These are phyloP conservation scores for Gracilaria caudata DNA, from an alignment of 23 red algal genomes.

Conservation along the genomic window DNA sequence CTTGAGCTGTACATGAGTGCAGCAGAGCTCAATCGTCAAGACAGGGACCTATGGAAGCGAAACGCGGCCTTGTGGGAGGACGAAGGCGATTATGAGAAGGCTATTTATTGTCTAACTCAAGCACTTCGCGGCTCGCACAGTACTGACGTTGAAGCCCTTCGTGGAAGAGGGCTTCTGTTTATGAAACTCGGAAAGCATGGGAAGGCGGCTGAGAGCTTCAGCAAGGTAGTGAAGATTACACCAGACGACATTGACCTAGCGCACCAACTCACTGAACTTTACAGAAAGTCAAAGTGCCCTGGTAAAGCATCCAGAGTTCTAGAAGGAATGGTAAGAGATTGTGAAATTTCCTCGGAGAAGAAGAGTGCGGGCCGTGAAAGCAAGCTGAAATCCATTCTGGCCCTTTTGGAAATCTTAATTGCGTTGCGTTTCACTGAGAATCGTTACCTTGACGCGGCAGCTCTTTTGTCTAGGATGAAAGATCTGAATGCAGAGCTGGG, in stretches of 20 bases:
- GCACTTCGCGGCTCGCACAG: constrained; percentile 66
- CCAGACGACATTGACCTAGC: constrained; percentile 44
- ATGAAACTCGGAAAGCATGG: constrained; percentile 33
- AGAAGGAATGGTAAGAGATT: constrained; percentile 45
- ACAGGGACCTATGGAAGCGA: constrained; percentile 81
- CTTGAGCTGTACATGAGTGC: constrained; percentile 81
- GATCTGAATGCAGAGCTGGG: constrained; percentile 8
- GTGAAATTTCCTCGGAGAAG: constrained; percentile 21
- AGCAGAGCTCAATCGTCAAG: constrained; percentile 77
- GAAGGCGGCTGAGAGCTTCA: constrained; percentile 70
- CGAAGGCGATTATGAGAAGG: constrained; percentile 64
- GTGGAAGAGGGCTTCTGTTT: constrained; percentile 62
- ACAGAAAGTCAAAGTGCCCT: constrained; percentile 16
- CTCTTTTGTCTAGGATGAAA: constrained; percentile 35
- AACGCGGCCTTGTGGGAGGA: constrained; percentile 70
- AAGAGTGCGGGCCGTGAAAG: constrained; percentile 1
- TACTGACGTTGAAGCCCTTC: constrained; percentile 58
- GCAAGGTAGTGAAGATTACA: constrained; percentile 24
- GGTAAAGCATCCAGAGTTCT: constrained; percentile 31
- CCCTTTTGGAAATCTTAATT: constrained; percentile 24
- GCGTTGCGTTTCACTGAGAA: constrained; percentile 30
- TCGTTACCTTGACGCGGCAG: constrained; percentile 32
- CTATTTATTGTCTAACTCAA: constrained; percentile 75
- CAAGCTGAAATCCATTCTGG: not conserved
- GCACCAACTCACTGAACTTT: constrained; percentile 7